phyloP scores from a whole-genome alignment of 2,329 filamentous ascomycete species.

The Colletotrichum tamarilloi region DNA sequence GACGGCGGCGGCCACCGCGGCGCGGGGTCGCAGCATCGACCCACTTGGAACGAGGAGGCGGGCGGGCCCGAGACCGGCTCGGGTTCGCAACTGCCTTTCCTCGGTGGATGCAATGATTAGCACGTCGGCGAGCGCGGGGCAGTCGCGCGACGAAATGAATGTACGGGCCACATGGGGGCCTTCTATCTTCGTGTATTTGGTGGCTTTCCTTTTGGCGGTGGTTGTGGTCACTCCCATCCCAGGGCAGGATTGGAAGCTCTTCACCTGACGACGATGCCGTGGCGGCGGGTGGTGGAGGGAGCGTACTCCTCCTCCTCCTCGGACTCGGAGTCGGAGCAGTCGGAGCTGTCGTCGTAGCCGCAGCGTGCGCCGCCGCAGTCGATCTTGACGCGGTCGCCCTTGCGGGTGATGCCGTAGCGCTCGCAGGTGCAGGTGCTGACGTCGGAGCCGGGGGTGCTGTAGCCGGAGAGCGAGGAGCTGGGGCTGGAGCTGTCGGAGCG shows the following conservation, averaged over 20 bases:
- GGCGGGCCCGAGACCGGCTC: constrained; percentile 57
- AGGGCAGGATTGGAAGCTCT: constrained; percentile 7
- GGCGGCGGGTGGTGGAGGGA: constrained; percentile 67
- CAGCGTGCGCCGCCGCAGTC: constrained; percentile 93
- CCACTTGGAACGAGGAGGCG: constrained; percentile 48
- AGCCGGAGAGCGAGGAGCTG: constrained; percentile 79
- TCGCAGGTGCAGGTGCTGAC: constrained; percentile 90
- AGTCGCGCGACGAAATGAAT: constrained; percentile 44
- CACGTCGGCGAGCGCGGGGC: constrained; percentile 23
- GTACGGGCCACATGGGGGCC: constrained; percentile 43
- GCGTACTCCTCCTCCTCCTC: constrained; percentile 63
- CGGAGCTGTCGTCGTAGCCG: constrained; percentile 79
- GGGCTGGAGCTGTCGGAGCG: constrained; percentile 80
- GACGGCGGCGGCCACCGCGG: constrained; percentile 38
- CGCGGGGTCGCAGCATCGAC: constrained; percentile 66
- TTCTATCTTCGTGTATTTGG: constrained; percentile 31
- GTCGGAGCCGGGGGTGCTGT: constrained; percentile 82
- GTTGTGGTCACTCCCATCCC: constrained; percentile 16
- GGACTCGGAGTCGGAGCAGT: constrained; percentile 71
- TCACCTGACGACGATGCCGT: constrained; percentile 69
- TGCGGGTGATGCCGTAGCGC: constrained; percentile 95
- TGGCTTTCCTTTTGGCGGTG: neutral
- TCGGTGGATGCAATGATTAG: constrained; percentile 37
- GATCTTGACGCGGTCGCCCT: constrained; percentile 92
- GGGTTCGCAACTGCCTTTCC: constrained; percentile 43